Evolutionary conservation across 2,329 filamentous ascomycete genomes (phyloP), one percentile per base, ranked within the genome.

Genomic region (Lachnellula occidentalis): DNA sequence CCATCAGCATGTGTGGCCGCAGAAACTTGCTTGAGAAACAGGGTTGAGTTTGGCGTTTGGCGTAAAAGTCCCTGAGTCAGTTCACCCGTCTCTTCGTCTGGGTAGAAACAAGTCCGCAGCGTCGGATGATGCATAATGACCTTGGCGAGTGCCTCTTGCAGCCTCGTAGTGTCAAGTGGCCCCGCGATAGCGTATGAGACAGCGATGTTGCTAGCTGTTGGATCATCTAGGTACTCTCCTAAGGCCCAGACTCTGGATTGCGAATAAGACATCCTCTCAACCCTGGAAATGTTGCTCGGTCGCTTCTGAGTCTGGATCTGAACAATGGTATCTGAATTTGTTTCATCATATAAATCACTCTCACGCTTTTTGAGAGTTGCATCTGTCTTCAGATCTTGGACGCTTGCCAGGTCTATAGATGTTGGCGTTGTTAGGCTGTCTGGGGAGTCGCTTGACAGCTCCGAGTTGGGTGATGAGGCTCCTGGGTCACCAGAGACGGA

Each of bases 221-320:
- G 64, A 46, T 77, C 70, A 7, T 73, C 56, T 2, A 74, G 24
- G 3, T 63, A 65, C 6, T 63, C 54, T 4, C 58, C 56, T 0
- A 72, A 55, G 54, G 74, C 73, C 72, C 72, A 78, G 56, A 76
- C 73, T 0, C 73, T 64, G 0, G 69, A 65, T 58, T 77, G 74
- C 7, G 63, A 69, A n/a, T 67, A 67, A 3, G 74, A 75, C 56
- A 76, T 70, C 7, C 68, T 62, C 1, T 61, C 34, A 15, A 56
- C 66, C n/a, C n/a, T n/a, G n/a, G n/a, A n/a, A n/a, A n/a, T n/a
- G n/a, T n/a, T n/a, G n/a, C n/a, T n/a, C n/a, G n/a, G n/a, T n/a
- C n/a, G n/a, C n/a, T n/a, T n/a, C n/a, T n/a, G n/a, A n/a, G n/a
- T n/a, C n/a, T n/a, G n/a, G n/a, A n/a, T n/a, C n/a, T n/a, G n/a